These are phyloP conservation scores for Adansonia rubrostipa DNA, from an alignment of 441 rosid species.

Conservation along the genomic window DNA sequence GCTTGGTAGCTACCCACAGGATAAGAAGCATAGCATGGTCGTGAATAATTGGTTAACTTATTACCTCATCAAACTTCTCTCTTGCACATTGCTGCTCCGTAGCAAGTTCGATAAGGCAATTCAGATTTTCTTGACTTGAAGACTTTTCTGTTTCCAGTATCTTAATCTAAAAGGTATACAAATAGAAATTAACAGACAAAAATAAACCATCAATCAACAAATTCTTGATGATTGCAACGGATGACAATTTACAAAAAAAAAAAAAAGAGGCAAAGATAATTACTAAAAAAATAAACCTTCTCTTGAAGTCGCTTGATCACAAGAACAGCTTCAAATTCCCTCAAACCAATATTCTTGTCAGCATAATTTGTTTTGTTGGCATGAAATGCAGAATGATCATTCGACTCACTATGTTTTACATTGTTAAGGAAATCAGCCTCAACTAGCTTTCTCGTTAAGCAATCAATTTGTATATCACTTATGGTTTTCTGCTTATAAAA, in stretches of 20 bases:
- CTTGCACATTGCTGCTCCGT: constrained; percentile 64
- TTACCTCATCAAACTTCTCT: constrained; percentile 79
- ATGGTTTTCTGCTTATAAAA: constrained; percentile 52
- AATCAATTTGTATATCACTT: constrained; percentile 68
- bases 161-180: constrained; percentile 53
- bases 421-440: constrained; percentile 42
- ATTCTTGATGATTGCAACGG: neutral
- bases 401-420: constrained; percentile 30
- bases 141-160: constrained; percentile 69
- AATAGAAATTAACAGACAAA: constrained; percentile 10
- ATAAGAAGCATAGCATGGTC: neutral
- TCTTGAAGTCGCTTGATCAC: constrained; percentile 88
- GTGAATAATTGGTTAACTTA: constrained; percentile 19
- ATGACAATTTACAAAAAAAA: neutral
- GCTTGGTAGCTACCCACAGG: neutral
- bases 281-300: constrained; percentile 57
- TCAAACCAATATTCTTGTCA: constrained; percentile 44
- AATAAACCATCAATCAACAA: constrained; percentile 22
- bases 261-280: constrained; percentile 2
- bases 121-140: constrained; percentile 72
- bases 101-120: constrained; percentile 56
- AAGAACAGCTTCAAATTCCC: constrained; percentile 70
- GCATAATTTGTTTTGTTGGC: constrained; percentile 32
- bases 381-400: constrained; percentile 31
- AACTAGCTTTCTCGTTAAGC: constrained; percentile 56